These are phyloP conservation scores for Botrytis pseudocinerea DNA, from an alignment of 2,329 filamentous ascomycete species.

Conservation along the genomic window DNA sequence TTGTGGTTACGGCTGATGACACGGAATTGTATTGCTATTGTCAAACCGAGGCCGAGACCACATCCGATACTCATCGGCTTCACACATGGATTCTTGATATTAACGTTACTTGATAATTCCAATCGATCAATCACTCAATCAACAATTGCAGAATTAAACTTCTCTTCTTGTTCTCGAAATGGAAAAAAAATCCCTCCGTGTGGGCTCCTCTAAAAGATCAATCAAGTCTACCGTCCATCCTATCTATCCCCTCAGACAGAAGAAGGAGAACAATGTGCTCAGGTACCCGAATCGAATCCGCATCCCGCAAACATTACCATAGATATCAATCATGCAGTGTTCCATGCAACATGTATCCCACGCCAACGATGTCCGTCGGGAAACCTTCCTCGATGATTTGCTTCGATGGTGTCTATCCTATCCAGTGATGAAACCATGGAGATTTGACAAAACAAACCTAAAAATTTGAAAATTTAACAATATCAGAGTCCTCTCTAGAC, in stretches of 20 bases:
- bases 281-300: background rate
- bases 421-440: background rate
- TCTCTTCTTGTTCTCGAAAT: background rate
- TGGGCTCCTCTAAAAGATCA: background rate
- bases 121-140: background rate
- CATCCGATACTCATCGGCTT: background rate
- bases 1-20: constrained; percentile 31
- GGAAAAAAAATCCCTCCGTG: background rate
- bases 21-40: background rate
- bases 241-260: background rate
- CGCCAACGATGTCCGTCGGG: background rate
- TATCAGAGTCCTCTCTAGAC: background rate
- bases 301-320: background rate
- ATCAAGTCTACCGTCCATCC: background rate
- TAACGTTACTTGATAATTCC: background rate
- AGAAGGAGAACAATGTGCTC: background rate
- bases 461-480: background rate
- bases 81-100: background rate
- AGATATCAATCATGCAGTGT: background rate
- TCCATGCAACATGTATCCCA: background rate
- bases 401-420: background rate
- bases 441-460: no score
- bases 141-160: background rate
- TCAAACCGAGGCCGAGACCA: background rate
- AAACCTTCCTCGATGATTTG: background rate